A percentile compares a stretch with the other conserved stretches of the same genome.
Evolutionary conservation across 2,329 filamentous ascomycete species (phyloP).

Genomic region (Fusarium sp.): DNA sequence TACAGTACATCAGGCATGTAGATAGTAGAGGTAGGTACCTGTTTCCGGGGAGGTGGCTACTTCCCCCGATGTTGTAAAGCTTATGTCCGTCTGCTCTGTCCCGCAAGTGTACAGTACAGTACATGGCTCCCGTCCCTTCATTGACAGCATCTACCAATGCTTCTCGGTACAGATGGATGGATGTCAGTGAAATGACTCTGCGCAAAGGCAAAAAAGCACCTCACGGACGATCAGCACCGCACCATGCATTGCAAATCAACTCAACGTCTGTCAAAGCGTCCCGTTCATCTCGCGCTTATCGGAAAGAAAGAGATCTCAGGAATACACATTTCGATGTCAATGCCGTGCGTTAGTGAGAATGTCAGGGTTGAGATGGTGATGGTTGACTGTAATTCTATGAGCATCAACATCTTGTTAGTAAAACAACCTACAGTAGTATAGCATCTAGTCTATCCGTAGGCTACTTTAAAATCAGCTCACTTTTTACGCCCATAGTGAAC

Average conservation of each 20-base stretch:
- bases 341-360: slow-evolving; percentile 26
- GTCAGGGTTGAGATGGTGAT: slow-evolving; percentile 3
- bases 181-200: background rate
- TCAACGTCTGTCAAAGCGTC: slow-evolving; percentile 29
- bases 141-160: background rate
- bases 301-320: background rate
- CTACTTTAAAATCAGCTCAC: slow-evolving; percentile 3
- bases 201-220: background rate
- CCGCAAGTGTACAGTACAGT: background rate
- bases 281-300: slow-evolving; percentile 24
- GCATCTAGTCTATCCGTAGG: background rate
- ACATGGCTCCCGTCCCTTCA: background rate
- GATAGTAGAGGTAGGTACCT: background rate
- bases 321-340: slow-evolving; percentile 5
- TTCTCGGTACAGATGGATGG: background rate
- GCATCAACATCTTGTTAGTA: background rate
- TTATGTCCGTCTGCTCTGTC: slow-evolving; percentile 1
- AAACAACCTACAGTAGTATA: background rate
- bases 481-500: slow-evolving; percentile 4
- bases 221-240: slow-evolving; percentile 10
- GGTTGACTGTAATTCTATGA: background rate
- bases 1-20: background rate
- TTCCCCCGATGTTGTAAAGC: background rate
- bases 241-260: slow-evolving; percentile 17
- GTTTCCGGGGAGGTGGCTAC: background rate